Evolutionary conservation across 2,329 filamentous ascomycete species (phyloP).

Genomic region (Hymenoscyphus salicellus): DNA sequence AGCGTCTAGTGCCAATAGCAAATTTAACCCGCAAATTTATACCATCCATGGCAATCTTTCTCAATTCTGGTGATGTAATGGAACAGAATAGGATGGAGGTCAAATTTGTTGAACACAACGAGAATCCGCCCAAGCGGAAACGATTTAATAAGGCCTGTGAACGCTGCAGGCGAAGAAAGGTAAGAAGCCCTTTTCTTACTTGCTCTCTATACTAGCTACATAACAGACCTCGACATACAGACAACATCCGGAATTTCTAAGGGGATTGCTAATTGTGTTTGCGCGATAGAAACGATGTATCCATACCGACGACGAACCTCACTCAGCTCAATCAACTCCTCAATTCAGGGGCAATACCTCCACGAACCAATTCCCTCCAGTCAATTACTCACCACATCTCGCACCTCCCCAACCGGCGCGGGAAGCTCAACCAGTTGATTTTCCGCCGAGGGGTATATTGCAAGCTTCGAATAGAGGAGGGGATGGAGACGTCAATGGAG

Average conservation of each 20-base stretch:
- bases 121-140: slow-evolving; percentile 4
- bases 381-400: not conserved
- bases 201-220: no score
- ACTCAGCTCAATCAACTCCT: not conserved
- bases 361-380: not conserved
- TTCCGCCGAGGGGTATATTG: not conserved
- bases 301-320: not conserved
- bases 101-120: not conserved
- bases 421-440: not conserved
- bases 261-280: not conserved
- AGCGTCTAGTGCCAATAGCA: not conserved
- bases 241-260: no score
- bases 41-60: not conserved
- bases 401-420: not conserved
- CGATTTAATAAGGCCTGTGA: slow-evolving; percentile 7
- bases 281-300: slow-evolving; percentile 7
- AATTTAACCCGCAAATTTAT: not conserved
- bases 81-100: not conserved
- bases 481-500: not conserved
- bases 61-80: not conserved
- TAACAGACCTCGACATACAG: no score
- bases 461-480: not conserved
- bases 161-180: slow-evolving; percentile 11
- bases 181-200: not conserved
- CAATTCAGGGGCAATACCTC: not conserved